phyloP scores from a whole-genome alignment of 2,329 filamentous ascomycete species.

The Xylaria multiplex region DNA sequence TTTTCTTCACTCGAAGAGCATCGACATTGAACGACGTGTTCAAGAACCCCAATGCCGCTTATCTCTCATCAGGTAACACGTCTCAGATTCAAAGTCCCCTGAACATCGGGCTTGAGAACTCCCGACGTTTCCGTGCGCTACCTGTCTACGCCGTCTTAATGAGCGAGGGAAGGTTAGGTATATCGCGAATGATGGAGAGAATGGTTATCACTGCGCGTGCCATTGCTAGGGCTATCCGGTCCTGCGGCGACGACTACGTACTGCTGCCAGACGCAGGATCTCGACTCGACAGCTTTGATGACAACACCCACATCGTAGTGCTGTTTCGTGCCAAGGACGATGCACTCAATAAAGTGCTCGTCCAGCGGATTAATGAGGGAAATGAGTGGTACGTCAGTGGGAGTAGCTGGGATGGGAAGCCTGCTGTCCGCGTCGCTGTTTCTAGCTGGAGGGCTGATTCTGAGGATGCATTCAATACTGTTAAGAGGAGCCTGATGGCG shows the following conservation, averaged over 20 bases:
- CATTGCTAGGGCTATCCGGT: constrained; percentile 71
- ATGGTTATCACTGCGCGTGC: constrained; percentile 77
- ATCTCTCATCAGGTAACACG: constrained; percentile 64
- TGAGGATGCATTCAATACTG: constrained; percentile 71
- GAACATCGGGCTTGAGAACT: constrained; percentile 91
- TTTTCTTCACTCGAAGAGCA: constrained; percentile 80
- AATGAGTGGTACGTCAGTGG: constrained; percentile 84
- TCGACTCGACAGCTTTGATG: constrained; percentile 51
- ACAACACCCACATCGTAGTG: constrained; percentile 74
- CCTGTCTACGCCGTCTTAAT: constrained; percentile 84
- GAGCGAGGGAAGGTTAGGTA: constrained; percentile 76
- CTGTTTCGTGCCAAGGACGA: constrained; percentile 79
- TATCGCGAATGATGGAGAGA: constrained; percentile 73
- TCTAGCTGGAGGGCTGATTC: constrained; percentile 84
- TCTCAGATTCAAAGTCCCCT: constrained; percentile 77
- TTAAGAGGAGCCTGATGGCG: constrained; percentile 69
- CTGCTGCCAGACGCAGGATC: constrained; percentile 47
- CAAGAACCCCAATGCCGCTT: constrained; percentile 85
- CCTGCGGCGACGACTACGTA: constrained; percentile 57
- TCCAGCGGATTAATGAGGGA: constrained; percentile 76
- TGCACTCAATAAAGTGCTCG: constrained; percentile 71
- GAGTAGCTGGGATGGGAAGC: constrained; percentile 77
- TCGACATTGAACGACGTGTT: constrained; percentile 72
- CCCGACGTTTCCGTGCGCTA: constrained; percentile 87
- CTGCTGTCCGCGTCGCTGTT: constrained; percentile 84